Evolutionary conservation across 2,329 filamentous ascomycete species (phyloP), one percentile per base, ranked within the genome.

Genomic region (Truncatella angustata): DNA sequence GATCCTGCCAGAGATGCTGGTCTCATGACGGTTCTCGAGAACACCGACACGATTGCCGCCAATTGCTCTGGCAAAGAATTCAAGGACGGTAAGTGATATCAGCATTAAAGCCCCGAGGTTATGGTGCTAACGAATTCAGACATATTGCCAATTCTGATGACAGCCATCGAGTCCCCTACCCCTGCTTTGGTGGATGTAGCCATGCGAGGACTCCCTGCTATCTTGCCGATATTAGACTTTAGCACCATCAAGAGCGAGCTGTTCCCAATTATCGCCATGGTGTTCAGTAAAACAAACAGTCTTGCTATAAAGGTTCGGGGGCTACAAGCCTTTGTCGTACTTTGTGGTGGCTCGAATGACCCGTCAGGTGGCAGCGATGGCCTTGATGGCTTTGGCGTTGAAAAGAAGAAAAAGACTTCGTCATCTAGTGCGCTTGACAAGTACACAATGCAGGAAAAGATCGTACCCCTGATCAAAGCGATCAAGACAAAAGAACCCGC

Each of bases 401-500:
- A 75, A 49, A 75, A 81, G 63, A 79, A 82, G 53, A 86, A 86
- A 64, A 86, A 86, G 64, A 74, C 79, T 2, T 81, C 80, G 3
- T 88, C 82, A 1, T 87, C 87, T 1, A 91, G 85, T 2, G 92
- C 93, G 3, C 76, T 99, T 24, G 94, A 99, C 73, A 97, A 97
- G 69, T 97, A 94, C 65, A 97, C 94, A 0, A 93, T 99, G 73
- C 94, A 99, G 68, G 94, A 99, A 67, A 97, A 97, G 74, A 89
- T 99, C 30, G 82, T 97, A 0, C 94, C 94, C 0, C 74, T 97
- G 4, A 79, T 99, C 55, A 91, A 90, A 64, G 91, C 80, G 2
- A 97, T 99, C 73, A 97, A 96, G 71, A 99, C 94, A 0, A 97
- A 96, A 66, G 94, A 99, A 68, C 94, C 94, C 0, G 92, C 91